phyloP scores from a whole-genome alignment of 768 basidiomycete genomes.

The Butyriboletus loyo region DNA sequence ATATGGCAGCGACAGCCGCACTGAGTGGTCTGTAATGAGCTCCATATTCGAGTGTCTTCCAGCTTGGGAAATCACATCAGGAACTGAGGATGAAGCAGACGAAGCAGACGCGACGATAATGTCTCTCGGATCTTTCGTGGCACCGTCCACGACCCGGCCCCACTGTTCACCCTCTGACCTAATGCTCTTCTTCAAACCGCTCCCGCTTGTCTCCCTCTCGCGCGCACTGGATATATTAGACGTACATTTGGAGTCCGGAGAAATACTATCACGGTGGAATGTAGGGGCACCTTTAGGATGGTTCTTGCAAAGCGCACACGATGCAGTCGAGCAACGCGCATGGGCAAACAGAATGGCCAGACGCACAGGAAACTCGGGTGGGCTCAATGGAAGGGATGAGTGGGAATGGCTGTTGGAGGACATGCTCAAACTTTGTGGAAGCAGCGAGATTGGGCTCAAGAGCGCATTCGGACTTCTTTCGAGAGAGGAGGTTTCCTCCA shows the following conservation, averaged over 20 bases:
- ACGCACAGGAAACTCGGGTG: slow-evolving; percentile 55
- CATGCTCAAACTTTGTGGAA: slow-evolving; percentile 77
- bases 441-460: slow-evolving; percentile 57
- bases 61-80: slow-evolving; percentile 68
- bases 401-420: slow-evolving; percentile 90
- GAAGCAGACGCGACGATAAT: slow-evolving; percentile 78
- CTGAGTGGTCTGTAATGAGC: slow-evolving; percentile 84
- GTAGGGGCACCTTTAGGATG: slow-evolving; percentile 82
- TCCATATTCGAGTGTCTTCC: slow-evolving; percentile 94
- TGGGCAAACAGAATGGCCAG: slow-evolving; percentile 87
- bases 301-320: slow-evolving; percentile 76
- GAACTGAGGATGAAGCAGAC: slow-evolving; percentile 64
- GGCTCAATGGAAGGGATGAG: slow-evolving; percentile 60
- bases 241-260: slow-evolving; percentile 90
- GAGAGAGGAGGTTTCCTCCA: slow-evolving; percentile 66
- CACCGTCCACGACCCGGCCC: slow-evolving; percentile 63
- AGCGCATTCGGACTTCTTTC: slow-evolving; percentile 81
- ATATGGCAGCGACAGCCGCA: slow-evolving; percentile 73
- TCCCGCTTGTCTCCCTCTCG: slow-evolving; percentile 72
- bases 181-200: slow-evolving; percentile 76
- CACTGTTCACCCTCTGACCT: slow-evolving; percentile 65
- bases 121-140: slow-evolving; percentile 77
- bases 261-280: slow-evolving; percentile 86
- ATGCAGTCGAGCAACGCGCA: slow-evolving; percentile 68
- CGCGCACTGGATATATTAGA: slow-evolving; percentile 87